Base-by-base conservation (phyloP, 306 rosid genomes). In the Fragaria ananassa region DNA sequence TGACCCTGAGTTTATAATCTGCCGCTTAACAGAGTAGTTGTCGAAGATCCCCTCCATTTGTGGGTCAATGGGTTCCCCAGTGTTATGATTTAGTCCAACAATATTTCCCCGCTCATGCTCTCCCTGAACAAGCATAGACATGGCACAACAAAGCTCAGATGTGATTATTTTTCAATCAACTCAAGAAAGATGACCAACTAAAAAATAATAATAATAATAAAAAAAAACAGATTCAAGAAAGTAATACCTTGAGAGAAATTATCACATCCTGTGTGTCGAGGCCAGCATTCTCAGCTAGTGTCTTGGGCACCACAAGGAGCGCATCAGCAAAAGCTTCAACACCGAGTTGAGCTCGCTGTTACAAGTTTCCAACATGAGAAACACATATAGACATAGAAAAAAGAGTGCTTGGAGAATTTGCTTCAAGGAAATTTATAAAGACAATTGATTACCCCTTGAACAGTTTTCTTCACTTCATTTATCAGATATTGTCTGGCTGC, bases 291-390 rank as follows among this genome's bases (percentile, higher is more conserved):
- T 92, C 98, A 65, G 97, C 96, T 13, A 95, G 98, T 51, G 96
- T 95, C 86, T 92, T 95, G 47, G 98, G 98, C 70, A 95, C 86
- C 87, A 89, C 98, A 68, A 95, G 98, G 84, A 95, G 98, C 37
- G 98, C 97, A 84, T 95, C 89, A 7, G 98, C 97, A 85, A 95
- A 95, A 47, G 97, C 98, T 87, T 89, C 91, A 23, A 95, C 87
- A 13, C 98, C 98, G 69, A 95, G 97, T 89, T 95, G 98, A 21
- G 98, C 96, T 45, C 98, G 93, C 98, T 95, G 92, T 86, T 81
- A 74, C 81, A 76, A 72, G 78, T 63, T 82, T 70, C 74, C 51
- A 76, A 81, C 18, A 69, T 71, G 61, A 70, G 49, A 64, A 42
- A 31, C 11, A 21, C 2, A 18, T 8, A 76, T 29, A 61, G 7